These are phyloP conservation scores for Alloascoidea africana DNA, from an alignment of 805 yeast genomes.

Conservation along the genomic window DNA sequence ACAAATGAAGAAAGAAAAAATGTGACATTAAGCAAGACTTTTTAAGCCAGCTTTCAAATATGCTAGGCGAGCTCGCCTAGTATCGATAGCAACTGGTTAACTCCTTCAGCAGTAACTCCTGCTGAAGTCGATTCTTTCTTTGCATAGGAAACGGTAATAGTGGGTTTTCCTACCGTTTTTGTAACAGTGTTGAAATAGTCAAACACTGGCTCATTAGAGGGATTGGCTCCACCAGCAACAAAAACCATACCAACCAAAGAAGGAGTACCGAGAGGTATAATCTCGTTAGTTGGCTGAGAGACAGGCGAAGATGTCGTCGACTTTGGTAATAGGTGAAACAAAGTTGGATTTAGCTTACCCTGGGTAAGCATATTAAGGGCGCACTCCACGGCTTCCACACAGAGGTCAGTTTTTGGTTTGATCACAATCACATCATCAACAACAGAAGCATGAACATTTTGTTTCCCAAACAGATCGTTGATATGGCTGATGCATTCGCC, in stretches of 20 bases:
- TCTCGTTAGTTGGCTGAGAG: conserved; percentile 6
- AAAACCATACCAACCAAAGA: conserved; percentile 26
- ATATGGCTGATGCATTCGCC: conserved; percentile 82
- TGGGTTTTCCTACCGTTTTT: neutral
- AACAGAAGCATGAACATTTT: conserved; percentile 63
- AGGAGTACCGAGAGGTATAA: conserved; percentile 2
- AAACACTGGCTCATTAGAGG: conserved; percentile 55
- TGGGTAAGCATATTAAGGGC: neutral
- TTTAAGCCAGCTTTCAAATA: too few relatives aligned
- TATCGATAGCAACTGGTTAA: conserved; percentile 49
- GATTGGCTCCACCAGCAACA: conserved; percentile 50
- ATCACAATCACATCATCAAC: conserved; percentile 56
- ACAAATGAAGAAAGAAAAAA: too few relatives aligned
- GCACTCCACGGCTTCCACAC: neutral
- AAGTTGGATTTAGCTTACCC: neutral
- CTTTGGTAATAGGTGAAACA: neutral
- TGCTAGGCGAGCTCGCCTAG: too few relatives aligned
- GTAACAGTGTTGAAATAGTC: conserved; percentile 28
- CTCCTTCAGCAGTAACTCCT: conserved; percentile 47
- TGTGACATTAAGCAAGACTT: too few relatives aligned
- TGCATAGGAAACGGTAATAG: conserved; percentile 46
- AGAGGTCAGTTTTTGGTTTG: neutral
- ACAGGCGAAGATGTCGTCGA: conserved; percentile 9
- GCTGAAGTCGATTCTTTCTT: conserved; percentile 39
- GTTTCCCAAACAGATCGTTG: conserved; percentile 53